Evolutionary conservation across 352 stramenopile genomes (phyloP).

Genomic region (Hyaloperonospora arabidopsidis): DNA sequence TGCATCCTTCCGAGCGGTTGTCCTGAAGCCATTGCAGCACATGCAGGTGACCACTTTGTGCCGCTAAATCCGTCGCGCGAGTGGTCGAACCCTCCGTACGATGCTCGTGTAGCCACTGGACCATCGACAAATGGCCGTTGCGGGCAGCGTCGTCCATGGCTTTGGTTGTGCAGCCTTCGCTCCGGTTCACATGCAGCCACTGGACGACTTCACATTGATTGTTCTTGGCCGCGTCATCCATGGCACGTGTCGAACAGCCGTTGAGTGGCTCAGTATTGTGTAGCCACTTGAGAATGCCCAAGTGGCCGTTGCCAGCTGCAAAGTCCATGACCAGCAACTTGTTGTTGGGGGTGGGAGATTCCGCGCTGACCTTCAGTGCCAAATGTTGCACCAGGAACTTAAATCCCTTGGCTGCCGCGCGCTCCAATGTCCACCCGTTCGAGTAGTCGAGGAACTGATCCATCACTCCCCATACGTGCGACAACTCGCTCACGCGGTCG

Average conservation of each 20-base stretch:
- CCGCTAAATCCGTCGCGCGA: conserved; percentile 57
- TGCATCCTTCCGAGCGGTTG: conserved; percentile 62
- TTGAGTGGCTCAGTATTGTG: conserved; percentile 38
- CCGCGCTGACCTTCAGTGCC: conserved; percentile 28
- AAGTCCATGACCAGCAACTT: conserved; percentile 70
- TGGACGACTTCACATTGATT: conserved; percentile 40
- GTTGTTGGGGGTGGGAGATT: conserved; percentile 15
- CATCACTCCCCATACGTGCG: conserved; percentile 46
- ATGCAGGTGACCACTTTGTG: conserved; percentile 48
- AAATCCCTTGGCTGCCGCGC: conserved; percentile 44
- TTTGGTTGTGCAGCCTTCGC: conserved; percentile 51
- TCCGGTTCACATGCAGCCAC: conserved; percentile 52
- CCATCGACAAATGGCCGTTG: conserved; percentile 42
- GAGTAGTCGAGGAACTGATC: conserved; percentile 52
- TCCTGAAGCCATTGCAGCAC: conserved; percentile 64
- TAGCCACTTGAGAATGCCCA: conserved; percentile 61
- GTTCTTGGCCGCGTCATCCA: conserved; percentile 57
- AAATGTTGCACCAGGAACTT: conserved; percentile 68
- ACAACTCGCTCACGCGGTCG: conserved; percentile 42
- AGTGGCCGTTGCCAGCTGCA: conserved; percentile 50
- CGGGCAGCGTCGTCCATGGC: conserved; percentile 58
- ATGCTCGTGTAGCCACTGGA: conserved; percentile 53
- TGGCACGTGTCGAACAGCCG: conserved; percentile 46
- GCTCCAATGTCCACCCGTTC: conserved; percentile 49
- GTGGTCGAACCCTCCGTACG: conserved; percentile 40